A percentile compares a stretch with the other conserved stretches of the same genome.
phyloP scores from a whole-genome alignment of 1,284 basidiomycete species.

The Xerocomus minutiporus region DNA sequence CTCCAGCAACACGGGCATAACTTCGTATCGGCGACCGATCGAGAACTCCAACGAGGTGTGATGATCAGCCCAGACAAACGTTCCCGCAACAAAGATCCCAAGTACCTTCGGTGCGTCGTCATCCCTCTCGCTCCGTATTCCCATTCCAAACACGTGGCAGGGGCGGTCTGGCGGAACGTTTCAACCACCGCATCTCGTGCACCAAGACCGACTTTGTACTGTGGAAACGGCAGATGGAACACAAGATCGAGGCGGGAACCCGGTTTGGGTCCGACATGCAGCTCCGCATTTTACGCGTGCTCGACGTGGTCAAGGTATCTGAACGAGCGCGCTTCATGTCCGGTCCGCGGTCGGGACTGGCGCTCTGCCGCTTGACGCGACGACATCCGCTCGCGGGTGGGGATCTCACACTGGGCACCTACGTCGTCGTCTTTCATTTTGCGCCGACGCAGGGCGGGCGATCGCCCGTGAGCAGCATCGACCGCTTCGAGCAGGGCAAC shows the following conservation, averaged over 20 bases:
- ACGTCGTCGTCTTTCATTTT: slow-evolving; percentile 31
- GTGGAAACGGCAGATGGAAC: slow-evolving; percentile 47
- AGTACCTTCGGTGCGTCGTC: slow-evolving; percentile 28
- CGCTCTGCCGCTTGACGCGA: slow-evolving; percentile 25
- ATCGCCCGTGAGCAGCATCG: slow-evolving; percentile 16
- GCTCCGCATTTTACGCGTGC: slow-evolving; percentile 34
- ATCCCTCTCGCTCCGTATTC: not conserved
- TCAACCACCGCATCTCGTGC: slow-evolving; percentile 38
- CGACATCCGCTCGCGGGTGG: slow-evolving; percentile 16
- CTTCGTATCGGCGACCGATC: slow-evolving; percentile 33
- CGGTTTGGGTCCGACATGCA: slow-evolving; percentile 31
- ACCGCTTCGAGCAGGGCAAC: slow-evolving; percentile 23
- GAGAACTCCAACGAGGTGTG: slow-evolving; percentile 36
- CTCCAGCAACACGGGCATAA: slow-evolving; percentile 35
- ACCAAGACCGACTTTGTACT: slow-evolving; percentile 41
- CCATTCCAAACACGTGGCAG: slow-evolving; percentile 16
- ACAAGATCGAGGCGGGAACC: slow-evolving; percentile 22
- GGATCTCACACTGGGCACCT: slow-evolving; percentile 27
- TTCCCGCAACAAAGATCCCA: slow-evolving; percentile 26
- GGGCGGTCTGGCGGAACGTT: slow-evolving; percentile 48
- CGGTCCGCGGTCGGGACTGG: slow-evolving; percentile 23
- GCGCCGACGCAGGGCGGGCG: slow-evolving; percentile 10
- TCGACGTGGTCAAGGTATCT: slow-evolving; percentile 23
- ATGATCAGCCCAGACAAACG: slow-evolving; percentile 34
- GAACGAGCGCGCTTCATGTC: slow-evolving; percentile 12